Percentiles rank a stretch among this genome's conserved stretches.
Conservation (phyloP, 2,329 filamentous ascomycete genomes). For the Tolypocladium capitatum region DNA sequence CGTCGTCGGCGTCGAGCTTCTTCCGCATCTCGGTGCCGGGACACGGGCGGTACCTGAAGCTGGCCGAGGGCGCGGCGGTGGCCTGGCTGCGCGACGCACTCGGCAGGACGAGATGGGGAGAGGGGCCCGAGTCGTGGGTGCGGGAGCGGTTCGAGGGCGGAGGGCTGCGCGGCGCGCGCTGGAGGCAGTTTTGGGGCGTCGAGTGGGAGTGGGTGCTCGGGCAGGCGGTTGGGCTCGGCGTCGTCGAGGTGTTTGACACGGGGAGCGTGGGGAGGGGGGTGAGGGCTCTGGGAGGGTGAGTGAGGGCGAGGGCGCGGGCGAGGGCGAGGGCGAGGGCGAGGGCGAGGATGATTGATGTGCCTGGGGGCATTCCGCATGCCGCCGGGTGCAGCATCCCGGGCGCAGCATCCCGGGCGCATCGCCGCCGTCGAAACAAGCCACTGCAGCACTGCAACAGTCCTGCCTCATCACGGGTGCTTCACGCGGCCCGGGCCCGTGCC, state of each 20-base stretch:
- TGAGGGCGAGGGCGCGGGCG: too few species aligned
- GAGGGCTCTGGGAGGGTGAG: slow-evolving; percentile 25
- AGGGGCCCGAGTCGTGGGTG: slow-evolving; percentile 48
- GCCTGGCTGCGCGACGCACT: slow-evolving; percentile 48
- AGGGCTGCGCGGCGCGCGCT: slow-evolving; percentile 27
- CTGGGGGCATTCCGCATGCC: too few species aligned
- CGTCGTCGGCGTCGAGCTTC: not conserved
- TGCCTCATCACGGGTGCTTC: too few species aligned
- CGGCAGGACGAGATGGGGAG: slow-evolving; percentile 43
- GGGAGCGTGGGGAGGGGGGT: slow-evolving; percentile 58
- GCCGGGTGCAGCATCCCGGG: too few species aligned
- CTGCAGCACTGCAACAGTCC: too few species aligned
- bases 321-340: too few species aligned
- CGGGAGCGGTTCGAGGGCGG: slow-evolving; percentile 61
- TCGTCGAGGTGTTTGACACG: slow-evolving; percentile 64
- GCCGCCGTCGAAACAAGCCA: too few species aligned
- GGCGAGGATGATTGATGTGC: too few species aligned
- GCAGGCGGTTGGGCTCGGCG: slow-evolving; percentile 56
- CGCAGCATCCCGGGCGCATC: too few species aligned
- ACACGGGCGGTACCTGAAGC: slow-evolving; percentile 53
- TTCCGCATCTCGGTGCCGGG: slow-evolving; percentile 52
- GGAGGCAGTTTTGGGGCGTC: slow-evolving; percentile 58
- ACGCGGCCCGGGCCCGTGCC: too few species aligned
- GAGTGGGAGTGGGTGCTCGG: slow-evolving; percentile 59
- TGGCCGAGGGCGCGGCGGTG: slow-evolving; percentile 43